Conservation (phyloP, 164 flowering plant genomes). For the Sedum album region DNA sequence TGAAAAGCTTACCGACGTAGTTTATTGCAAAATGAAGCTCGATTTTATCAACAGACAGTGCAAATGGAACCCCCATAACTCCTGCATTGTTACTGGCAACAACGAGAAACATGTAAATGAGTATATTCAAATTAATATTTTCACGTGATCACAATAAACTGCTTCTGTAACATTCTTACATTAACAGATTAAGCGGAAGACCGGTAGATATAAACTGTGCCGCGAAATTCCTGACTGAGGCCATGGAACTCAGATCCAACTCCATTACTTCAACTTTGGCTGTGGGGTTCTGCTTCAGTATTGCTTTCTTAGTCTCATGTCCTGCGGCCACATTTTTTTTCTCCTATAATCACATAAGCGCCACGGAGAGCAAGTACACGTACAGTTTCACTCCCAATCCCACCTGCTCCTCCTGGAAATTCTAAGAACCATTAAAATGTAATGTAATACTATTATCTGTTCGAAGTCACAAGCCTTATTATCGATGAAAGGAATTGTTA, state of each 20-base stretch:
- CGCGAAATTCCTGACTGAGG: neutral
- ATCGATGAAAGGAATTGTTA: no score
- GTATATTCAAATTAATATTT: no score
- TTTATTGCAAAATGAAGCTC: constrained; percentile 7
- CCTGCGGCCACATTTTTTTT: neutral
- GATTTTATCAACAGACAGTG: constrained; percentile 3
- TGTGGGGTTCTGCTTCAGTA: neutral
- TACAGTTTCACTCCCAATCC: neutral
- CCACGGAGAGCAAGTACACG: constrained; percentile 2
- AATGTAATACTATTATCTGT: no score
- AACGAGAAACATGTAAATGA: neutral
- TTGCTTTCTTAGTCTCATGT: neutral
- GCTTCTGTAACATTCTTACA: neutral
- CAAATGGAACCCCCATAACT: neutral
- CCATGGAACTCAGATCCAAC: constrained; percentile 8
- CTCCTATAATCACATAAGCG: neutral
- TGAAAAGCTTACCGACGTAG: neutral
- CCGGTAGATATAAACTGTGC: constrained; percentile 4
- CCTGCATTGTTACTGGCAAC: neutral
- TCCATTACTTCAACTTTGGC: constrained; percentile 1
- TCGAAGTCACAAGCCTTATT: no score
- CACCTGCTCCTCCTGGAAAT: neutral
- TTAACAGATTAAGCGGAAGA: constrained; percentile 7
- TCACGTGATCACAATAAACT: no score
- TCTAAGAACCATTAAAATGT: neutral